Evolutionary conservation across 345 rosid genomes (phyloP).

Genomic region (Mercurialis annua): DNA sequence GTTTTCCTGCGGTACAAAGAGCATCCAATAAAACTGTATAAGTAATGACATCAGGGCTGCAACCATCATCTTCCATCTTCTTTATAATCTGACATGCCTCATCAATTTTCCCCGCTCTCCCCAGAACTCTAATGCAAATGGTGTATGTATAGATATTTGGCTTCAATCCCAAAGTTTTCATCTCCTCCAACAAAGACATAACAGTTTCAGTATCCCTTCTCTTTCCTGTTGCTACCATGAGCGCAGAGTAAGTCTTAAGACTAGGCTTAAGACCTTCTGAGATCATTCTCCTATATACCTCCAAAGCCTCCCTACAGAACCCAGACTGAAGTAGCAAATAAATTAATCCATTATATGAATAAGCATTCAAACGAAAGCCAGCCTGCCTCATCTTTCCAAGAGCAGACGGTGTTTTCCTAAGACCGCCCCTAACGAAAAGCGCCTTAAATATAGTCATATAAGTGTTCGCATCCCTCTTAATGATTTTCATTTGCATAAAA

Average conservation of each 20-base stretch:
- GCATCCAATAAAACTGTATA: constrained; percentile 89
- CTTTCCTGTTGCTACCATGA: constrained; percentile 89
- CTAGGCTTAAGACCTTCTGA: constrained; percentile 85
- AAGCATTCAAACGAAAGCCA: constrained; percentile 69
- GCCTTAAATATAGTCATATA: constrained; percentile 60
- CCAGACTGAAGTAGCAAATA: constrained; percentile 67
- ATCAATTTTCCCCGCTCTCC: constrained; percentile 71
- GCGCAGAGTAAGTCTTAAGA: constrained; percentile 86
- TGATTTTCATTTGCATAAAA: constrained; percentile 75
- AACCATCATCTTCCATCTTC: constrained; percentile 85
- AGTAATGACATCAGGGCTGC: constrained; percentile 83
- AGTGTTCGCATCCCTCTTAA: constrained; percentile 57
- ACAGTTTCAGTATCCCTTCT: constrained; percentile 66
- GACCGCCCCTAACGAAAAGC: constrained; percentile 57
- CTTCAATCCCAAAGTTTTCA: constrained; percentile 73
- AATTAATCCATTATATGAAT: constrained; percentile 78
- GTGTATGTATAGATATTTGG: constrained; percentile 91
- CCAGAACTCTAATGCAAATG: constrained; percentile 81
- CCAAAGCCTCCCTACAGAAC: constrained; percentile 58
- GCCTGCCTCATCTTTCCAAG: constrained; percentile 58
- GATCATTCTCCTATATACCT: constrained; percentile 62
- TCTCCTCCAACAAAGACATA: constrained; percentile 71
- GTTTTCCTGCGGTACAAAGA: constrained; percentile 69
- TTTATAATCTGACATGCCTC: constrained; percentile 64
- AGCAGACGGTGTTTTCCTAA: constrained; percentile 51